Base-by-base conservation (phyloP, 106 monocot species). In the Narthecium ossifragum region DNA sequence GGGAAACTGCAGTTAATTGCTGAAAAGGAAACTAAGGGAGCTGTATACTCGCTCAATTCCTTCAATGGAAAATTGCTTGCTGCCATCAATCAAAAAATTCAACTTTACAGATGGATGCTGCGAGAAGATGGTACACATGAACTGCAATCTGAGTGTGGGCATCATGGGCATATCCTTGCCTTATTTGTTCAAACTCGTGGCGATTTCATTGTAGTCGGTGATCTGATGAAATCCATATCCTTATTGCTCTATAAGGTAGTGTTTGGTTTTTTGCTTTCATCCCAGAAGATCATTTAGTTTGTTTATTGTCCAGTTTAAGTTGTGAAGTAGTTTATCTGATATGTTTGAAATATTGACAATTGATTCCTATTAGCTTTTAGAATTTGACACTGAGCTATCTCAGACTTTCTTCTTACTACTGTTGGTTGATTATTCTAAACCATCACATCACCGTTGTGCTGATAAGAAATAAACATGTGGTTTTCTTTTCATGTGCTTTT, bases 61-160 rank as follows among this genome's bases (percentile, higher is more conserved):
- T 98, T 98, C 66, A 98, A 98, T 66, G 96, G 96, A 18, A 98
- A 90, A 67, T 64, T 98, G 66, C 57, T 98, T 41, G 96, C 90
- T 41, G 96, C 96, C 33, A 90, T 90, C 53, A 98, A 90, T 67
- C 96, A 98, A 59, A 98, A 98, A 71, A 98, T 98, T 64, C 96
- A 98, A 34, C 64, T 98, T 8, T 98, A 76, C 48, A 98, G 87
- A 50, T 87, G 86, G 90, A 73, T 76, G 68, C 78, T 74, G 20
- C 77, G 96, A 52, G 96, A 98, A 47, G 96, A 98, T 70, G 86
- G 80, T 50, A 77, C 86, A 10, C 84, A 80, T 13, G 96, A 98
- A 64, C 47, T 98, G 58, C 96, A 98, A 64, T 84, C 86, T 34
- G 96, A 98, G 39, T 98, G 81, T 52, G 90, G 96, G 26, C 96